These are phyloP conservation scores for Berberis vulgaris DNA, from an alignment of 164 flowering plant genomes.

Conservation along the genomic window DNA sequence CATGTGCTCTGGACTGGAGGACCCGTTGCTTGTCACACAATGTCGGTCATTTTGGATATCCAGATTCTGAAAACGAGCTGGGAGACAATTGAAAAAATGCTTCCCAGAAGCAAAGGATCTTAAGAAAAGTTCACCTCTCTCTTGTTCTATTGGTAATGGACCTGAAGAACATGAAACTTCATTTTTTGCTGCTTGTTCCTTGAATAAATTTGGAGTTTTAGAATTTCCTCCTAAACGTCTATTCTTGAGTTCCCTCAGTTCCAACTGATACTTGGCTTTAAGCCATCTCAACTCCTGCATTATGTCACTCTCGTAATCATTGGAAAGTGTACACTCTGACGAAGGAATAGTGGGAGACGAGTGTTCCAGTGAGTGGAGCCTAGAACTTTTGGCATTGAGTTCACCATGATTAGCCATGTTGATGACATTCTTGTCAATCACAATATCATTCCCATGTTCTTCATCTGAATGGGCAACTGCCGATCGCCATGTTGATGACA, in stretches of 20 bases:
- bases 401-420: conserved; percentile 14
- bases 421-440: conserved; percentile 11
- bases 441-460: conserved; percentile 16
- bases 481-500: conserved; percentile 26
- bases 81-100: conserved; percentile 8
- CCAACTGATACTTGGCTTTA: conserved; percentile 69
- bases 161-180: conserved; percentile 6
- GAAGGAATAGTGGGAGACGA: conserved; percentile 13
- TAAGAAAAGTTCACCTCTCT: conserved; percentile 8
- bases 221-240: conserved; percentile 30
- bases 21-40: conserved; percentile 14
- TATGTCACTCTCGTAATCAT: conserved; percentile 52
- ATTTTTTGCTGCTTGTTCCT: conserved; percentile 7
- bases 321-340: conserved; percentile 10
- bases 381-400: conserved; percentile 16
- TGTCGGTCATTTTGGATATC: conserved; percentile 15
- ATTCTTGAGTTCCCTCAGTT: conserved; percentile 46
- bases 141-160: conserved; percentile 12
- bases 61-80: conserved; percentile 9
- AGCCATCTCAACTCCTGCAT: conserved; percentile 79
- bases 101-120: conserved; percentile 14
- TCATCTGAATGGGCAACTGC: conserved; percentile 32
- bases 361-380: not conserved
- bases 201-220: conserved; percentile 10
- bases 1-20: conserved; percentile 34